phyloP scores from a whole-genome alignment of 2,329 filamentous ascomycete genomes.

The Fusarium sublunatum region DNA sequence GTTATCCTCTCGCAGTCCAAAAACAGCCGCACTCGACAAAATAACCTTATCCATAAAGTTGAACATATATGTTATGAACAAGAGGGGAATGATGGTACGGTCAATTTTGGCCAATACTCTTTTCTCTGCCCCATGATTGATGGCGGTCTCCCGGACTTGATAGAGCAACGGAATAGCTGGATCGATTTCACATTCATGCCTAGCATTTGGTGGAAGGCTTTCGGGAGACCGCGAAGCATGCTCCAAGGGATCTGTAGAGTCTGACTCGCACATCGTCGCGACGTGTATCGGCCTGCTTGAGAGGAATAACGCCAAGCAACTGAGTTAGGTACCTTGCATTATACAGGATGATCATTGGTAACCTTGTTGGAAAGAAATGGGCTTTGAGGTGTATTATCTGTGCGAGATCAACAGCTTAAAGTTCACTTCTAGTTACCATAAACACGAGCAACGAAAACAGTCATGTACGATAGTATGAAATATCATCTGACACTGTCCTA shows the following conservation, averaged over 20 bases:
- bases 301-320: neutral
- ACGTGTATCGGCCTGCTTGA: neutral
- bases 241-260: neutral
- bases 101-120: constrained; percentile 67
- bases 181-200: neutral
- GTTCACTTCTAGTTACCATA: no score
- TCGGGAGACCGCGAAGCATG: neutral
- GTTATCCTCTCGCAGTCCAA: constrained; percentile 63
- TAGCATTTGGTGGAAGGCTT: neutral
- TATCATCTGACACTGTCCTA: constrained; percentile 1
- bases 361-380: neutral
- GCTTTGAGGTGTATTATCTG: neutral
- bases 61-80: constrained; percentile 68
- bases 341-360: no score
- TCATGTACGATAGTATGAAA: constrained; percentile 6
- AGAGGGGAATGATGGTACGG: constrained; percentile 62
- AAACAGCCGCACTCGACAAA: constrained; percentile 66
- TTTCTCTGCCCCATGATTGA: constrained; percentile 38
- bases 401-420: neutral
- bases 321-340: neutral
- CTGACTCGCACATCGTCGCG: neutral
- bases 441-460: no score
- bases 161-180: constrained; percentile 21
- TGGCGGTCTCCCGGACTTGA: neutral
- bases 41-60: constrained; percentile 73